These are phyloP conservation scores for Pythium coloratum DNA, from an alignment of 352 stramenopile species.

Conservation along the genomic window DNA sequence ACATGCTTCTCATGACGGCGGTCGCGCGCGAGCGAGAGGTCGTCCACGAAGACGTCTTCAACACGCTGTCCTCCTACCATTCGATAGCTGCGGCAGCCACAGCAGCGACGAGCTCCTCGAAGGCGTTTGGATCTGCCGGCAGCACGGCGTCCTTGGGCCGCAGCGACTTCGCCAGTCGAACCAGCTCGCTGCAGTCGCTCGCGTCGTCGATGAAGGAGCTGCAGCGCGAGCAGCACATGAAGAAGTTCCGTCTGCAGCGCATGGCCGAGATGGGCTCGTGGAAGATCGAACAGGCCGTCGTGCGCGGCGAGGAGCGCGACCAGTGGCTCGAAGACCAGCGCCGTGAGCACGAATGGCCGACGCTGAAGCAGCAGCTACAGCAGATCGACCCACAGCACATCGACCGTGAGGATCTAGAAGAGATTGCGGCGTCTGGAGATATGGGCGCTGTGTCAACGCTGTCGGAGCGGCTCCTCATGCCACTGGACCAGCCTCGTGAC, in stretches of 20 bases:
- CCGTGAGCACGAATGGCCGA: conserved; percentile 57
- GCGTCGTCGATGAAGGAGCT: conserved; percentile 75
- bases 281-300: conserved; percentile 65
- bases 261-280: conserved; percentile 73
- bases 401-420: conserved; percentile 24
- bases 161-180: conserved; percentile 5
- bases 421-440: conserved; percentile 32
- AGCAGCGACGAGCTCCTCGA: conserved; percentile 19
- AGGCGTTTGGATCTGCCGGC: background rate
- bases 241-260: conserved; percentile 66
- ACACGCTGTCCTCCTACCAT: conserved; percentile 66
- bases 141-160: conserved; percentile 8
- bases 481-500: conserved; percentile 67
- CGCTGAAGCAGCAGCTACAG: conserved; percentile 50
- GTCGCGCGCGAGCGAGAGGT: conserved; percentile 75
- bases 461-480: conserved; percentile 57
- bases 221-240: conserved; percentile 84
- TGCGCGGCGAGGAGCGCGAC: conserved; percentile 53
- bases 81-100: conserved; percentile 26
- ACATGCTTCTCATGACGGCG: conserved; percentile 79
- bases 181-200: conserved; percentile 47
- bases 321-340: conserved; percentile 61
- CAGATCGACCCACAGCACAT: conserved; percentile 18
- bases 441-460: conserved; percentile 61
- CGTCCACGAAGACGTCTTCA: conserved; percentile 72